phyloP scores from a whole-genome alignment of 2,329 filamentous ascomycete species.

The Xylaria sp. region DNA sequence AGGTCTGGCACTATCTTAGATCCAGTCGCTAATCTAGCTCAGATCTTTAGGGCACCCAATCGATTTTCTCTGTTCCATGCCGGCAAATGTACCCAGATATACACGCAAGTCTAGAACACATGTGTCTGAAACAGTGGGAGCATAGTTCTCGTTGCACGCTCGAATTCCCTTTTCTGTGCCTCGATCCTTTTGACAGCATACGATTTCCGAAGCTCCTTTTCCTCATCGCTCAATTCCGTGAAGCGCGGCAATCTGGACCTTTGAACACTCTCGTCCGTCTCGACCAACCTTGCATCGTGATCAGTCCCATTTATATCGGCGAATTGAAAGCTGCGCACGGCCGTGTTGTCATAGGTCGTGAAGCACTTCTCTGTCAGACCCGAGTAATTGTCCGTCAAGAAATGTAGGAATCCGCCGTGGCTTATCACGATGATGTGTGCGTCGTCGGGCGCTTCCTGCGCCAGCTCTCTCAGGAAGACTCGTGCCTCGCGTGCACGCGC shows the following conservation, averaged over 20 bases:
- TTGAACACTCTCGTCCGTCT: constrained; percentile 30
- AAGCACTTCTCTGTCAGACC: constrained; percentile 59
- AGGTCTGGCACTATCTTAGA: neutral
- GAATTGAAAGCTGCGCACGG: constrained; percentile 76
- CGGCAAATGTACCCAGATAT: too few species aligned
- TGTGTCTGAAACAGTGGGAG: constrained; percentile 2
- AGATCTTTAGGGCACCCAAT: neutral
- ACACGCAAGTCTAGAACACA: constrained; percentile 2
- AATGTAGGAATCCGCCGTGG: constrained; percentile 85
- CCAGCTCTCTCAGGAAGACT: constrained; percentile 61
- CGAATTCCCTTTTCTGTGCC: constrained; percentile 26
- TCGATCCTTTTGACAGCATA: constrained; percentile 27
- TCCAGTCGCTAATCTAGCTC: neutral
- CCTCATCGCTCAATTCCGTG: constrained; percentile 16
- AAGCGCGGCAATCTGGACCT: constrained; percentile 9
- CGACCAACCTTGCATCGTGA: constrained; percentile 54
- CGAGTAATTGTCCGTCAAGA: constrained; percentile 82
- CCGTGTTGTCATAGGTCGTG: constrained; percentile 77
- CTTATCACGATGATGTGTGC: constrained; percentile 79
- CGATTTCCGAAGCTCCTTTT: constrained; percentile 10
- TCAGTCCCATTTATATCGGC: constrained; percentile 60
- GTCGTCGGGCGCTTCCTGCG: constrained; percentile 56
- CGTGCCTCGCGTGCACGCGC: constrained; percentile 66
- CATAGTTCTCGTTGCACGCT: neutral
- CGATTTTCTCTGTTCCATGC: too few species aligned